Base-by-base conservation (phyloP, 2,329 filamentous ascomycete genomes). In the Thielaviopsis musarum region DNA sequence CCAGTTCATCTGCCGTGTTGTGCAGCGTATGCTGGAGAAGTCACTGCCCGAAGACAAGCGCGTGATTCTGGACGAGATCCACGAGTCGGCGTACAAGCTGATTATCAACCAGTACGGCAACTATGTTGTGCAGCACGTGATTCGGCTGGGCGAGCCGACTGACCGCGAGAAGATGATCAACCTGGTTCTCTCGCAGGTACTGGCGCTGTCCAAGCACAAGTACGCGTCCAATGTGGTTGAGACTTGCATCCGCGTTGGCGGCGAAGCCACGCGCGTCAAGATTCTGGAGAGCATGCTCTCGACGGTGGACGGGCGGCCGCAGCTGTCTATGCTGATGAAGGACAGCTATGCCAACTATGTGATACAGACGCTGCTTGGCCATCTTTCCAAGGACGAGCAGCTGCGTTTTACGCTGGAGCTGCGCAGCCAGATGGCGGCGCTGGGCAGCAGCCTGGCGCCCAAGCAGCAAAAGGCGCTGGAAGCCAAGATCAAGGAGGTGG, bases 151-250 rank as follows among this genome's bases (percentile, higher is more conserved):
- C 24, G 78, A 83, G 57, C 76, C 80, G 3, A 81, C 85, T 59
- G 89, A 96, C 66, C 81, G 84, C 21, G 76, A 77, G 15, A 81
- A 77, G 65, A 85, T 96, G 66, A 86, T 95, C 59, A 72, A 77
- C 26, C 75, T 89, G 54, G 85, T 97, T 64, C 83, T 84, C 64
- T 75, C 77, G 13, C 81, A 89, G 60, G 74, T 95, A 2, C 71
- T 95, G 48, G 73, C 74, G 1, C 84, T 89, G 65, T 95, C 90
- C 26, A 95, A 90, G 74, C 89, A 97, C 74, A 98, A 98, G 69
- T 94, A 88, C 67, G 91, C 93, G 0, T 96, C 91, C 67, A 97
- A 98, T 66, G 91, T 98, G 2, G 91, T 98, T 0, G 93, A 98
- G 71, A 91, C 89, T 71, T 95, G 90, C 68, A 85, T 97, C 62